phyloP scores from a whole-genome alignment of 441 rosid genomes.

The Erysimum pusillum region DNA sequence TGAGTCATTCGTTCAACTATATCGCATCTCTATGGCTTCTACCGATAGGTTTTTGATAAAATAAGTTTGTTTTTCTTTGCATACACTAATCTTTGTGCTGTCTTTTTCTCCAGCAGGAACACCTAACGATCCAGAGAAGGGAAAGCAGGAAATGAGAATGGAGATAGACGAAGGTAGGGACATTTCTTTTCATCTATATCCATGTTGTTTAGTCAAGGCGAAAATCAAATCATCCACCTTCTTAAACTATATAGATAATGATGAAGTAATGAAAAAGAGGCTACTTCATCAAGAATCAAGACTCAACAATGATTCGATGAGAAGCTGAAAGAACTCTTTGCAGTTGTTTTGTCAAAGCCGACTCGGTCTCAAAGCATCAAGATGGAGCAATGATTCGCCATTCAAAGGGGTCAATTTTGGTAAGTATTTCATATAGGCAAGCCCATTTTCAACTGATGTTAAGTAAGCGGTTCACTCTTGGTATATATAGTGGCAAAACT shows the following conservation, averaged over 20 bases:
- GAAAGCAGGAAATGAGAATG: constrained; percentile 51
- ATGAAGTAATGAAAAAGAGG: constrained; percentile 55
- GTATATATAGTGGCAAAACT: constrained; percentile 23
- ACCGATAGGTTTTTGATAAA: too few species aligned
- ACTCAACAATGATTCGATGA: constrained; percentile 58
- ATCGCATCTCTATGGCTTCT: background rate
- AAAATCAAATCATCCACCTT: constrained; percentile 1
- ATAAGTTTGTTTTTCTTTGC: background rate
- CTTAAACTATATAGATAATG: constrained; percentile 44
- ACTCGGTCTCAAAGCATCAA: constrained; percentile 50
- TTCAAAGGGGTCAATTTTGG: constrained; percentile 51
- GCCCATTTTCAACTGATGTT: constrained; percentile 3
- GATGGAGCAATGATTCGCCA: constrained; percentile 35
- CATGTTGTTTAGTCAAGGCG: background rate
- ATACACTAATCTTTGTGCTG: constrained; percentile 31
- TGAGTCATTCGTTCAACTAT: too few species aligned
- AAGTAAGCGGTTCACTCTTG: constrained; percentile 28
- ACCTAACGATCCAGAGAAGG: constrained; percentile 45
- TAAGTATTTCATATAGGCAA: constrained; percentile 6
- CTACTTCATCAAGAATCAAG: constrained; percentile 54
- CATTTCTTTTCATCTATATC: background rate
- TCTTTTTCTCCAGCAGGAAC: constrained; percentile 43
- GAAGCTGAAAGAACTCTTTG: constrained; percentile 59
- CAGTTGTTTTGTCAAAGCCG: constrained; percentile 55
- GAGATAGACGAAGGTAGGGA: constrained; percentile 54